Evolutionary conservation across 768 basidiomycete genomes (phyloP).

Genomic region (Lyophyllum shimeji): DNA sequence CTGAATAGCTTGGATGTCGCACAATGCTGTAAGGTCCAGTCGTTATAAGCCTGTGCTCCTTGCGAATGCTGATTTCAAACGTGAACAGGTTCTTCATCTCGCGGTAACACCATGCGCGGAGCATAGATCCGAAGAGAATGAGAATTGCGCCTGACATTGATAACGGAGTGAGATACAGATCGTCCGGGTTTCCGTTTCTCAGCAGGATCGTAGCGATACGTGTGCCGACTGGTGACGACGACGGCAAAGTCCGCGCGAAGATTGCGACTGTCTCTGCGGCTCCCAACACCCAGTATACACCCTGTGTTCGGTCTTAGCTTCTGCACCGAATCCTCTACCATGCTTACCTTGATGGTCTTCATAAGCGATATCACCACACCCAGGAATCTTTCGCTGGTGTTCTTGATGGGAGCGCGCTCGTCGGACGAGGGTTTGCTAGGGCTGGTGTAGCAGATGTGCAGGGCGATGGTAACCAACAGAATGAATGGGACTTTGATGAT

Average conservation of each 20-base stretch:
- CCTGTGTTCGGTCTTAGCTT: too few relatives aligned
- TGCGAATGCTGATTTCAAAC: slow-evolving; percentile 37
- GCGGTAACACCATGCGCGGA: slow-evolving; percentile 39
- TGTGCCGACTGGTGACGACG: not conserved
- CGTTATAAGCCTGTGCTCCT: slow-evolving; percentile 35
- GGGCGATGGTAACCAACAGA: too few relatives aligned
- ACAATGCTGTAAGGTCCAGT: slow-evolving; percentile 38
- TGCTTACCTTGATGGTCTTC: slow-evolving; percentile 1
- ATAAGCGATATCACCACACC: too few relatives aligned
- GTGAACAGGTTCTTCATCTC: slow-evolving; percentile 36
- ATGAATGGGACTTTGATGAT: too few relatives aligned
- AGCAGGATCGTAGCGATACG: not conserved
- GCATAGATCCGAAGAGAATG: slow-evolving; percentile 23
- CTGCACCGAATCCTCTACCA: too few relatives aligned
- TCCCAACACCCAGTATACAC: not conserved
- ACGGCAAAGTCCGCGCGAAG: not conserved
- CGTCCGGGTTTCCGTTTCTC: not conserved
- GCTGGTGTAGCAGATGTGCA: too few relatives aligned
- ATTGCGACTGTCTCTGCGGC: slow-evolving; percentile 3
- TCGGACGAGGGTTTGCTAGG: too few relatives aligned
- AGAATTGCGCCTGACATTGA: slow-evolving; percentile 29
- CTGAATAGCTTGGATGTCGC: slow-evolving; percentile 44
- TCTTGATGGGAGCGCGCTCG: too few relatives aligned
- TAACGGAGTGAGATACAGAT: slow-evolving; percentile 19
- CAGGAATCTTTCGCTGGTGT: too few relatives aligned